These are phyloP conservation scores for Spatholobus suberectus DNA, from an alignment of 306 rosid species.

Conservation along the genomic window DNA sequence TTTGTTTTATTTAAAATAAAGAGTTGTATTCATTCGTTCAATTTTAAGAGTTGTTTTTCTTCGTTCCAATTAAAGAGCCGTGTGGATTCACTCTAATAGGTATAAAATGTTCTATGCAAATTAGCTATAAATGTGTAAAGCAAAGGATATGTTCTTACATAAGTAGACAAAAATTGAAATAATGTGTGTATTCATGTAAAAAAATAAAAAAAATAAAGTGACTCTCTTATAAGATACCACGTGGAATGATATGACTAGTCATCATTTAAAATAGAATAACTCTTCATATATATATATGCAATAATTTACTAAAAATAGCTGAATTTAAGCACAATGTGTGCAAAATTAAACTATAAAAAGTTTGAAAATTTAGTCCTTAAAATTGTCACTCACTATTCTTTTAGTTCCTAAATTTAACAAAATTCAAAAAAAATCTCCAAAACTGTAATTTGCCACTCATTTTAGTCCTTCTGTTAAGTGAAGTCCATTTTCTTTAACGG, in stretches of 20 bases:
- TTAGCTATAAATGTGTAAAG: neutral
- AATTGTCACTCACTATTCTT: too few species aligned
- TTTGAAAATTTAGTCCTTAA: too few species aligned
- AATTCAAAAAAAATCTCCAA: too few species aligned
- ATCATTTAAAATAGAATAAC: neutral
- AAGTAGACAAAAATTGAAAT: neutral
- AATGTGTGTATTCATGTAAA: neutral
- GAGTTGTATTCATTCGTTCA: neutral
- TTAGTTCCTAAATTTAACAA: too few species aligned
- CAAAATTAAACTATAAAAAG: too few species aligned
- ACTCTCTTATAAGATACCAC: neutral
- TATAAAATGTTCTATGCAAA: neutral
- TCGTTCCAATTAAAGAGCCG: neutral
- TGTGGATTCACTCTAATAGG: neutral
- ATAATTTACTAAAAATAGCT: too few species aligned
- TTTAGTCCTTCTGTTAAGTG: too few species aligned
- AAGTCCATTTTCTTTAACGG: too few species aligned
- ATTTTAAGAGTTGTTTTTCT: neutral
- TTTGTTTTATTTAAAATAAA: neutral
- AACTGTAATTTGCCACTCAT: too few species aligned
- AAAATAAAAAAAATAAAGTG: neutral
- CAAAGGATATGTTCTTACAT: neutral
- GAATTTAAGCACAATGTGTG: too few species aligned
- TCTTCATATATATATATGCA: neutral
- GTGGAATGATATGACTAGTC: neutral